Evolutionary conservation across 2,329 filamentous ascomycete genomes (phyloP), one percentile per base, ranked within the genome.

Genomic region (Zasmidium angulare): DNA sequence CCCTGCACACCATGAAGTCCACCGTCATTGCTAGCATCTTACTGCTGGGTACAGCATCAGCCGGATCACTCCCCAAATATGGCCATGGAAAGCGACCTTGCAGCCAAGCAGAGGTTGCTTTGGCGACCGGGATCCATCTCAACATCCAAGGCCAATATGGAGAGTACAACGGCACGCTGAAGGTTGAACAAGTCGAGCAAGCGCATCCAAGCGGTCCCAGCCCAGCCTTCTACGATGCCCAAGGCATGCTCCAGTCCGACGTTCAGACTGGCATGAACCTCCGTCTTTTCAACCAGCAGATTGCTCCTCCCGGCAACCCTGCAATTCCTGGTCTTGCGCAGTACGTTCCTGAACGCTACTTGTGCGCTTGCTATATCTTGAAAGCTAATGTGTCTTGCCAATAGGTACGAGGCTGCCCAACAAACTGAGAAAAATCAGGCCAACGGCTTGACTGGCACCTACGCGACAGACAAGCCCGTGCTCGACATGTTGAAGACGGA

Each of bases 61-160:
- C 58, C 47, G 36, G 43, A 46, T 24, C 52, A 1, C 20, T 20
- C 47, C 21, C 55, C 54, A 46, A 10, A 36, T 19, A 14, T 20
- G 14, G n/a, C 26, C 7, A 3, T 23, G 20, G 46, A 26, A 62
- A 61, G 31, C 57, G 60, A 17, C 48, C 56, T 19, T 64, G 62
- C 51, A 36, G 51, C 7, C 58, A 56, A 36, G 57, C 51, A 12
- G 62, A 62, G 22, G 46, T 66, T 36, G 64, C 66, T 21, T 58
- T 68, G 1, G 66, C 66, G 3, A 63, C 63, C 14, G 66, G 66
- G 29, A 68, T 68, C 50, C 66, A 68, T 53, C 55, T 68, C 36
- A 66, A 66, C 48, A 68, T 68, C 56, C 57, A 66, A 43, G 66
- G 55, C 22, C 66, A 66, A 54, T 63, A 58, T 48, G 29, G 2